A percentile compares a stretch with the other conserved stretches of the same genome.
Conservation (phyloP, 768 basidiomycete genomes). For the Ramaria rubella region DNA sequence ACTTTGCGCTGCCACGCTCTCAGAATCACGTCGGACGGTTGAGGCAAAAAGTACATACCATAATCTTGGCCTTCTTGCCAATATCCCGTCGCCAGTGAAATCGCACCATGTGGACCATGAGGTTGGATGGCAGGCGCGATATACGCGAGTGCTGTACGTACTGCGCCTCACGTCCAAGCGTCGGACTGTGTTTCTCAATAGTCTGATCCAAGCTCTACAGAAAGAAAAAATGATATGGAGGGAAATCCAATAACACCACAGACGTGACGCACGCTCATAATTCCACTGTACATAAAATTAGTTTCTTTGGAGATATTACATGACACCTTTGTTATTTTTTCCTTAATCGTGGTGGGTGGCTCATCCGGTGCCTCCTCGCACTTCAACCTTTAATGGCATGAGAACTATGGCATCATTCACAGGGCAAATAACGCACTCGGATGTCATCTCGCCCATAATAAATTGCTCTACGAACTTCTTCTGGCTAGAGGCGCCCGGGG, state of each 20-base stretch:
- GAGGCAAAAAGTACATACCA: slow-evolving; percentile 44
- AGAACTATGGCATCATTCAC: background rate
- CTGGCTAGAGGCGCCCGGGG: slow-evolving; percentile 20
- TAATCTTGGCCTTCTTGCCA: slow-evolving; percentile 90
- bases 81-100: slow-evolving; percentile 95
- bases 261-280: slow-evolving; percentile 56
- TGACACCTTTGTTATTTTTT: slow-evolving; percentile 81
- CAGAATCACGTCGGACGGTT: background rate
- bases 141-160: slow-evolving; percentile 80
- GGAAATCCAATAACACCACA: slow-evolving; percentile 12
- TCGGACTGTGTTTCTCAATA: slow-evolving; percentile 77
- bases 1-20: slow-evolving; percentile 61
- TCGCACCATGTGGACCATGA: slow-evolving; percentile 91
- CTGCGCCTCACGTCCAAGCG: slow-evolving; percentile 69
- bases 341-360: slow-evolving; percentile 49
- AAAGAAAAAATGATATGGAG: background rate
- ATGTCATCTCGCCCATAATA: slow-evolving; percentile 69
- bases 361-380: slow-evolving; percentile 84
- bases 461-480: slow-evolving; percentile 74
- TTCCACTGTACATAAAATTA: slow-evolving; percentile 84
- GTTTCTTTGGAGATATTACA: slow-evolving; percentile 87
- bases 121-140: slow-evolving; percentile 75
- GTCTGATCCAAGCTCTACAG: slow-evolving; percentile 76
- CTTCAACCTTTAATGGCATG: slow-evolving; percentile 32
- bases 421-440: slow-evolving; percentile 43